A percentile compares a stretch with the other conserved stretches of the same genome.
phyloP scores from a whole-genome alignment of 176 grass and related monocot species.

The Aegilops sharonensis region DNA sequence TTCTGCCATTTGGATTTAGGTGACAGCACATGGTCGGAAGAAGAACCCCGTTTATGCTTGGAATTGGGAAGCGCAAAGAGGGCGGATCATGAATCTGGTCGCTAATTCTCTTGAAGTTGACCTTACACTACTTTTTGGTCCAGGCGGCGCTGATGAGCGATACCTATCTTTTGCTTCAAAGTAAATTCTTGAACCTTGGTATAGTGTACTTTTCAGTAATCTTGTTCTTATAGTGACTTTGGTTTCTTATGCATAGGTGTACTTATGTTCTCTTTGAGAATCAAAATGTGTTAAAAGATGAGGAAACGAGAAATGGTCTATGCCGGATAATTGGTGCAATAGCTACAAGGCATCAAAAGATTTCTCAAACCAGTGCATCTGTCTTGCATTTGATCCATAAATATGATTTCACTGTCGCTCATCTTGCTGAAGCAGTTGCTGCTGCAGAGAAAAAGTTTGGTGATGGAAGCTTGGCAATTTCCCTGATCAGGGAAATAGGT shows the following conservation, averaged over 20 bases:
- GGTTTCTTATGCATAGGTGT: slow-evolving; percentile 46
- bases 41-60: slow-evolving; percentile 75
- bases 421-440: slow-evolving; percentile 75
- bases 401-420: slow-evolving; percentile 66
- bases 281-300: slow-evolving; percentile 70
- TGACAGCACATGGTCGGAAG: slow-evolving; percentile 60
- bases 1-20: slow-evolving; percentile 46
- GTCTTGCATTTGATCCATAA: slow-evolving; percentile 82
- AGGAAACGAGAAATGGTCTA: slow-evolving; percentile 69
- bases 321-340: slow-evolving; percentile 73
- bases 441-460: slow-evolving; percentile 72
- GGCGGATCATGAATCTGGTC: slow-evolving; percentile 79
- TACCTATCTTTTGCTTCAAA: slow-evolving; percentile 95
- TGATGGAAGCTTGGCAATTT: slow-evolving; percentile 77
- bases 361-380: slow-evolving; percentile 84
- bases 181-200: slow-evolving; percentile 46
- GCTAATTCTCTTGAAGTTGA: slow-evolving; percentile 92
- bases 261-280: slow-evolving; percentile 73
- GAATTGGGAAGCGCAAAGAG: slow-evolving; percentile 94
- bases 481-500: slow-evolving; percentile 87
- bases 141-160: slow-evolving; percentile 68
- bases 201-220: slow-evolving; percentile 7
- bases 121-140: slow-evolving; percentile 82
- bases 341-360: slow-evolving; percentile 73
- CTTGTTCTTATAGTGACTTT: slow-evolving; percentile 1